Percentiles rank a stretch among this genome's conserved stretches.
These are phyloP conservation scores for Arthroderma sp. DNA, from an alignment of 2,329 filamentous ascomycete genomes.

Conservation along the genomic window DNA sequence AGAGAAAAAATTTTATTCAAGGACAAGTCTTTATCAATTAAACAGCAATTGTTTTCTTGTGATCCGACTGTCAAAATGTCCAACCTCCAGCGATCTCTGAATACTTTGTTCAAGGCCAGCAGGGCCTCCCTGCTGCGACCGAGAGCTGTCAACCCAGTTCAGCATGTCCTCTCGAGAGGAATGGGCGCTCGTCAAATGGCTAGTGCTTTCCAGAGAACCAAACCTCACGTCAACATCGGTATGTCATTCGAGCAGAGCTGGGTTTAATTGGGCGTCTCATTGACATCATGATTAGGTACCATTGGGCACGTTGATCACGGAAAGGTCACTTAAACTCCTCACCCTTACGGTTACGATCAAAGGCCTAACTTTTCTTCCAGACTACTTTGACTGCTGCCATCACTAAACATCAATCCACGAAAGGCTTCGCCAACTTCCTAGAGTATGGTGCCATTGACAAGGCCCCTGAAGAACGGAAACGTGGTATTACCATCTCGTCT, in stretches of 20 bases:
- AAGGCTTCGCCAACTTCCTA: conserved; percentile 86
- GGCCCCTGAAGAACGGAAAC: conserved; percentile 97
- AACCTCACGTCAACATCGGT: conserved; percentile 99
- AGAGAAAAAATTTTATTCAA: too few species aligned
- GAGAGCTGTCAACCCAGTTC: conserved; percentile 61
- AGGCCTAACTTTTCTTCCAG: conserved; percentile 35
- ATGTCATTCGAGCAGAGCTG: conserved; percentile 18
- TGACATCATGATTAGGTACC: conserved; percentile 46
- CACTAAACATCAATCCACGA: conserved; percentile 93
- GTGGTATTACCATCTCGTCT: conserved; percentile 98
- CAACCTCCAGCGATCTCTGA: conserved; percentile 61
- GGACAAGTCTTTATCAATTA: conserved; percentile 7
- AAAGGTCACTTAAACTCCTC: conserved; percentile 51
- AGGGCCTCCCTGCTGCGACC: conserved; percentile 58
- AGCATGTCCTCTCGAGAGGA: conserved; percentile 39
- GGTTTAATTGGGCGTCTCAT: not conserved
- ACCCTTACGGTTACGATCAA: not conserved
- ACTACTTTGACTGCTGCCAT: conserved; percentile 97
- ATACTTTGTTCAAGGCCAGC: conserved; percentile 70
- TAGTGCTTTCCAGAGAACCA: conserved; percentile 65
- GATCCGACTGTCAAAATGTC: conserved; percentile 51
- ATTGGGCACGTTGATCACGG: conserved; percentile 99
- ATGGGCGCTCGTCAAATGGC: conserved; percentile 43
- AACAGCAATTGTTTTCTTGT: conserved; percentile 14
- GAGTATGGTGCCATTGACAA: conserved; percentile 98